phyloP scores from a whole-genome alignment of 1,284 basidiomycete species.

The Ganoderma lingzhi region DNA sequence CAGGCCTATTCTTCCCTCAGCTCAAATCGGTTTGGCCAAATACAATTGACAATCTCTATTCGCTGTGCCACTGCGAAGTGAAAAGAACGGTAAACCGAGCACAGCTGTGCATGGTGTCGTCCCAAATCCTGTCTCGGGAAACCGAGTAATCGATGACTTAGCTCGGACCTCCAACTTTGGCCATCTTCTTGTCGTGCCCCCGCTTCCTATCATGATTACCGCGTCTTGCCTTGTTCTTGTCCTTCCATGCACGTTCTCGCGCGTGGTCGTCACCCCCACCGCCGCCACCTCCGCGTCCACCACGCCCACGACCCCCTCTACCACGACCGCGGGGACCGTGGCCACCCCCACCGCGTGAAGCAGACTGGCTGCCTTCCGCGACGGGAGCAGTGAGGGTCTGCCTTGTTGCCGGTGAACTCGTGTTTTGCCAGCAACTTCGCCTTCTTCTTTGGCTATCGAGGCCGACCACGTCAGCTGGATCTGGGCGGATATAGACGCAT shows the following conservation, averaged over 20 bases:
- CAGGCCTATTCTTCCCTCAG: too few relatives aligned
- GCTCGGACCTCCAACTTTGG: slow-evolving; percentile 53
- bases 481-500: slow-evolving; percentile 1
- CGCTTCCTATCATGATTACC: slow-evolving; percentile 72
- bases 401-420: slow-evolving; percentile 75
- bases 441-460: slow-evolving; percentile 66
- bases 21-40: too few relatives aligned
- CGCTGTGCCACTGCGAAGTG: neutral
- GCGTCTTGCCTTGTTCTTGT: slow-evolving; percentile 71
- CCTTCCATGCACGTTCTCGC: slow-evolving; percentile 70
- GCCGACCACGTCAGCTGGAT: slow-evolving; percentile 12
- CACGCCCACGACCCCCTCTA: slow-evolving; percentile 34
- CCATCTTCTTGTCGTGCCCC: slow-evolving; percentile 83
- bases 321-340: slow-evolving; percentile 45
- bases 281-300: slow-evolving; percentile 44
- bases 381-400: slow-evolving; percentile 28
- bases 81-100: neutral
- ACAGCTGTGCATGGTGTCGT: neutral
- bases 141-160: slow-evolving; percentile 13
- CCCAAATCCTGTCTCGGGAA: neutral
- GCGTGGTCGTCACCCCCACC: slow-evolving; percentile 43
- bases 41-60: too few relatives aligned
- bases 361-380: slow-evolving; percentile 22
- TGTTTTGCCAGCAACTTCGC: slow-evolving; percentile 76
- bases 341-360: slow-evolving; percentile 35